These are phyloP conservation scores for Chrysoporthe deuterocubensis DNA, from an alignment of 2,329 filamentous ascomycete species.

Conservation along the genomic window DNA sequence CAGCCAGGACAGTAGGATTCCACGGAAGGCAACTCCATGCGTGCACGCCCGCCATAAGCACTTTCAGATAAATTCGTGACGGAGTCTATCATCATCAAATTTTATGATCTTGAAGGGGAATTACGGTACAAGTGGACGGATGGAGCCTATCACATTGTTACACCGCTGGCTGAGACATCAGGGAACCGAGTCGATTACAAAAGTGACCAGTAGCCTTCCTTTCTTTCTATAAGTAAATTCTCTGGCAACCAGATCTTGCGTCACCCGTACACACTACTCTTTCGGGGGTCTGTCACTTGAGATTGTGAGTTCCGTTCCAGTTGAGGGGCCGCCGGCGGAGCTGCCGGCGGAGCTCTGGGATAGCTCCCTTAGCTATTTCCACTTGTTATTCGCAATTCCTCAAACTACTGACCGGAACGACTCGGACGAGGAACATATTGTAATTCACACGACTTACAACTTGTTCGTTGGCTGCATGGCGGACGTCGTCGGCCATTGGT, in stretches of 20 bases:
- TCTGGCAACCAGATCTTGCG: constrained; percentile 4
- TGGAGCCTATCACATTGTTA: background rate
- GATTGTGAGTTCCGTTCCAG: background rate
- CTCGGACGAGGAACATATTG: constrained; percentile 3
- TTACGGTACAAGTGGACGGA: background rate
- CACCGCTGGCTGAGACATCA: background rate
- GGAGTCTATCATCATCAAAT: background rate
- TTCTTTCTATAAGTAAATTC: constrained; percentile 7
- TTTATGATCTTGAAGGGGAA: background rate
- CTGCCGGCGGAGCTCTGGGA: background rate
- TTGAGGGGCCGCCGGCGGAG: background rate
- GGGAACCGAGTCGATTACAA: constrained; percentile 1
- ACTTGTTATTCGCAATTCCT: constrained; percentile 12
- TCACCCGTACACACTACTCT: constrained; percentile 11
- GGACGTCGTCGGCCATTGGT: constrained; percentile 88
- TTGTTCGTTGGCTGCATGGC: constrained; percentile 70
- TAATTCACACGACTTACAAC: constrained; percentile 63
- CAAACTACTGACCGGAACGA: background rate
- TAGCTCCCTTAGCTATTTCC: constrained; percentile 23
- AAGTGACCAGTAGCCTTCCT: constrained; percentile 1
- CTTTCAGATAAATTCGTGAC: background rate
- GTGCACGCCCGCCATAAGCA: background rate
- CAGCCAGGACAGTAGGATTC: background rate
- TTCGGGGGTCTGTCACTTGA: background rate
- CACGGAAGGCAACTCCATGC: background rate